Evolutionary conservation across 331 rosid genomes (phyloP), one percentile per base, ranked within the genome.

Genomic region (Quercus tomentella): DNA sequence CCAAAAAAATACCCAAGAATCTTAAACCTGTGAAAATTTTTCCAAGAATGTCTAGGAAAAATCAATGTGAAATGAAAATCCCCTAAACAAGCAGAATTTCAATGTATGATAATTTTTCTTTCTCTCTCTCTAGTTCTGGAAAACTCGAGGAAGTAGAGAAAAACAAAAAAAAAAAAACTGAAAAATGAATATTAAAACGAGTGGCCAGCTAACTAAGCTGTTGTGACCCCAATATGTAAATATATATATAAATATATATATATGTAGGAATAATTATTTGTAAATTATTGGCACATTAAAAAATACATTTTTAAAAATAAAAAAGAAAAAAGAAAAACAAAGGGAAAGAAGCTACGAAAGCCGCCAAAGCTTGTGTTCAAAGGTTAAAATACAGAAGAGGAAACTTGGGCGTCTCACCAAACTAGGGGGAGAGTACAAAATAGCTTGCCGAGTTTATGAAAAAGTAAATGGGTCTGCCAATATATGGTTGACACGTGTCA

Each of bases 191-290:
- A n/a, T 18, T 84, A 81, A 91, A 88, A 81, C 78, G 90, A 87
- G 97, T 89, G 92, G 99, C 89, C 93, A 87, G 92, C 97, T 85
- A 91, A 84, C 89, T 63, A 78, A 22, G 89, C 84, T 85, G 89
- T 87, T 85, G 86, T 89, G 88, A 83, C 90, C 79, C 82, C 76
- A 69, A 65, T 90, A 88, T 88, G 87, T 88, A 87, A 74, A 78
- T 73, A 79, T 70, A 77, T 76, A 65, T 33, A 33, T 33, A 35
- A 6, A 35, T 35, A 65, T 33, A 33, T 33, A 35, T 35, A 35
- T 35, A 65, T 37, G 43, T 7, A 37, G 56, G 9, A 65, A 16
- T 79, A 52, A 76, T 80, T 77, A 35, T 22, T 67, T 67, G 14
- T 35, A 66, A 33, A 73, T 56, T 7, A 23, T 37, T 79, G 54